Percentiles rank a stretch among this genome's conserved stretches.
These are phyloP conservation scores for Colletotrichum sidae DNA, from an alignment of 2,329 filamentous ascomycete species.

Conservation along the genomic window DNA sequence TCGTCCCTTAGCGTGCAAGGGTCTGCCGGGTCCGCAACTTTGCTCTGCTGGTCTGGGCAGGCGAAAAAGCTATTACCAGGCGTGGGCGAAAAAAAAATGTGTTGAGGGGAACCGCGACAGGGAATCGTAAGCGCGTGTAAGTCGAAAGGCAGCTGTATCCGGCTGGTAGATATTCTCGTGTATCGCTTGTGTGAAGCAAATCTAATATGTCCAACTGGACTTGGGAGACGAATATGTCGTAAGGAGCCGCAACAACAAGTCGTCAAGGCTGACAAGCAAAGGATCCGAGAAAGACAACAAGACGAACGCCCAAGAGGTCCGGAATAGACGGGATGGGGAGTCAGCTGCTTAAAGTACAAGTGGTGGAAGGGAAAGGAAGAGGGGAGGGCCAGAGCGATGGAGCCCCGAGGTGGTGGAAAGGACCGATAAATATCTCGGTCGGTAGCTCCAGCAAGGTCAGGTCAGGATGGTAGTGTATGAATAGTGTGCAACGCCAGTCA, in stretches of 20 bases:
- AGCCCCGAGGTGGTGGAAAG: conserved; percentile 33
- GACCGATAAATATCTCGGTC: conserved; percentile 34
- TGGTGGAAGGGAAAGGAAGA: conserved; percentile 21
- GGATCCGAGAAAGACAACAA: not conserved
- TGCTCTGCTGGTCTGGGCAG: conserved; percentile 19
- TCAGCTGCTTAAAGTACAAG: conserved; percentile 25
- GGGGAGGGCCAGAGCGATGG: conserved; percentile 33
- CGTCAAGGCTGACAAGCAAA: not conserved
- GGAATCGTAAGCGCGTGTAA: conserved; percentile 31
- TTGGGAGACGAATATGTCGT: not conserved
- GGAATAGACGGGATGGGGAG: conserved; percentile 18
- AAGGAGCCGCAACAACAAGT: not conserved
- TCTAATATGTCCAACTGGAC: too few species aligned
- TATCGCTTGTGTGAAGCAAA: too few species aligned
- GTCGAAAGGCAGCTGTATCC: conserved; percentile 2
- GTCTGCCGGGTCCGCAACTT: conserved; percentile 26
- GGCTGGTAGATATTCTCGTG: too few species aligned
- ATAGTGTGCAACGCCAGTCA: not conserved
- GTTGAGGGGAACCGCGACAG: conserved; percentile 31
- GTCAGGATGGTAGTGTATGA: too few species aligned
- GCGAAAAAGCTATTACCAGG: not conserved
- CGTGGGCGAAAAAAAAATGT: conserved; percentile 22
- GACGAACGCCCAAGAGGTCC: conserved; percentile 1
- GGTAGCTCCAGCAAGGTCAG: too few species aligned
- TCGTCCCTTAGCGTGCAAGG: conserved; percentile 33